phyloP scores from a whole-genome alignment of 2,329 filamentous ascomycete genomes.

The Alternaria novae-zelandiae region DNA sequence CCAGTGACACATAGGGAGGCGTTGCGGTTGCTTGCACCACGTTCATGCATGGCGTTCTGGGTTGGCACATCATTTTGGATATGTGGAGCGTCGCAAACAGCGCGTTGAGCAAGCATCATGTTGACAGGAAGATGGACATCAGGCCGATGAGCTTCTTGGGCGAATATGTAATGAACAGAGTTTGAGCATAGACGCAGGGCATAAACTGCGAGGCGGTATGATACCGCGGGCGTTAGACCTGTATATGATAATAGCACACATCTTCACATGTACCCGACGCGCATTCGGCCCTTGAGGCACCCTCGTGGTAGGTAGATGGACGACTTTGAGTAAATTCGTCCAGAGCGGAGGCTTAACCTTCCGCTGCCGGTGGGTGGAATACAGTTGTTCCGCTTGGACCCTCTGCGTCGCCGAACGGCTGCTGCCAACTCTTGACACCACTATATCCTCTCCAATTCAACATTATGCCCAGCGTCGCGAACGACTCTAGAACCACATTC shows the following conservation, averaged over 20 bases:
- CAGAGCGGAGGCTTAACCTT: background rate
- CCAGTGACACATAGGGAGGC: slow-evolving; percentile 25
- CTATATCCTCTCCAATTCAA: background rate
- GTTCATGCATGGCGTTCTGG: slow-evolving; percentile 37
- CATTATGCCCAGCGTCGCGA: background rate
- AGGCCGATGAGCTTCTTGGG: background rate
- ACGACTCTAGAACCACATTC: background rate
- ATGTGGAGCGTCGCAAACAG: slow-evolving; percentile 6
- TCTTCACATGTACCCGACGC: background rate
- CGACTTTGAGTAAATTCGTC: background rate
- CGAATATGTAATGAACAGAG: slow-evolving; percentile 7
- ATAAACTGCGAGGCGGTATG: background rate
- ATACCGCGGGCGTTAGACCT: slow-evolving; percentile 1
- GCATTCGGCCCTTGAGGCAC: background rate
- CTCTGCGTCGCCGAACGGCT: background rate
- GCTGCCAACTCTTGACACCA: background rate
- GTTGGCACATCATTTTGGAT: slow-evolving; percentile 20
- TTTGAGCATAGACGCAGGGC: slow-evolving; percentile 4
- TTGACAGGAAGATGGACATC: slow-evolving; percentile 1
- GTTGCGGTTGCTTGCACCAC: slow-evolving; percentile 29
- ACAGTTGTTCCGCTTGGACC: background rate
- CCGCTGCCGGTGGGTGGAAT: background rate
- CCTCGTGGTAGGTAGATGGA: background rate
- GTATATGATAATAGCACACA: background rate
- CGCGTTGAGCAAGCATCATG: background rate